Conservation (phyloP, 371 early-diverging fungal genomes). For the Syncephalastrum contaminatum region DNA sequence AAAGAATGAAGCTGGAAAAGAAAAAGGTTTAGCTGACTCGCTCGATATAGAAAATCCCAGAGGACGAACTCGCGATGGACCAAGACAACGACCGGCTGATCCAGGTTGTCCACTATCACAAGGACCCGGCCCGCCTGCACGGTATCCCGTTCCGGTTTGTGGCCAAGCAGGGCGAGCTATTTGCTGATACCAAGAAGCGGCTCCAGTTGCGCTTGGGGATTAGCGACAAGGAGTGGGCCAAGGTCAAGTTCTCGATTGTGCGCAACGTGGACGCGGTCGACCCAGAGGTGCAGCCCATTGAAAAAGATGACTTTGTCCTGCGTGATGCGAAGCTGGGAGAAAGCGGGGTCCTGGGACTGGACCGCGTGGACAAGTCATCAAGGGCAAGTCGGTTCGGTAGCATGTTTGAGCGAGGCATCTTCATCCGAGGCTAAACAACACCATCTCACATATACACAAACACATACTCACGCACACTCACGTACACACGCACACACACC, state of each 20-base stretch:
- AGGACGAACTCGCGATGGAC: slow-evolving; percentile 55
- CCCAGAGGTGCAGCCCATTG: slow-evolving; percentile 37
- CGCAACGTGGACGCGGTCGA: slow-evolving; percentile 13
- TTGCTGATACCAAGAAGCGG: slow-evolving; percentile 69
- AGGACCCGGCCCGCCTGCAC: slow-evolving; percentile 66
- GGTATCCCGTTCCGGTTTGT: slow-evolving; percentile 83
- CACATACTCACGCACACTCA: not conserved
- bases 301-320: slow-evolving; percentile 55
- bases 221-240: slow-evolving; percentile 84
- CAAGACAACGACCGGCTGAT: slow-evolving; percentile 49
- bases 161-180: slow-evolving; percentile 65
- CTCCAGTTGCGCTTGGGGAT: slow-evolving; percentile 72
- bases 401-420: slow-evolving; percentile 59
- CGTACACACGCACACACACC: not conserved
- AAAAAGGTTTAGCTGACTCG: slow-evolving; percentile 2
- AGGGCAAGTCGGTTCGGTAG: slow-evolving; percentile 52
- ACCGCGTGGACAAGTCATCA: slow-evolving; percentile 72
- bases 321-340: slow-evolving; percentile 42
- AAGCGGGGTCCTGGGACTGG: slow-evolving; percentile 71
- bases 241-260: slow-evolving; percentile 65
- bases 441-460: not conserved
- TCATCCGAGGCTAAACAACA: slow-evolving; percentile 58
- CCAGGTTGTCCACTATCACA: slow-evolving; percentile 76
- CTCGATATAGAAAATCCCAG: slow-evolving; percentile 55
- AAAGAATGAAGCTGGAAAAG: slow-evolving; percentile 32